Percentiles rank a stretch among this genome's conserved stretches.
Conservation (phyloP, 1,139 yeast species). For the Suhomyces kunorum region DNA sequence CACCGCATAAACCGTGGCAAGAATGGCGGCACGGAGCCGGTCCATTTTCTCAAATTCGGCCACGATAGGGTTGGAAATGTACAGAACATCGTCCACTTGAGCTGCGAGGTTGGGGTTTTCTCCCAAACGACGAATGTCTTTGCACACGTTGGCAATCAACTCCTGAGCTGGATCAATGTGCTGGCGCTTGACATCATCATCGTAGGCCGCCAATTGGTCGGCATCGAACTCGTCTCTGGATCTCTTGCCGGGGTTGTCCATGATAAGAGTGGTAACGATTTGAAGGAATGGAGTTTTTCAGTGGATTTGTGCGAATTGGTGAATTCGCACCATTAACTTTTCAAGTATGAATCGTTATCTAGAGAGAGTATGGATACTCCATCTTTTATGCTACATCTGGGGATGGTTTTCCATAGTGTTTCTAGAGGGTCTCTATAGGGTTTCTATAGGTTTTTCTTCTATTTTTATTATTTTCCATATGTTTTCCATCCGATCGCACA, state of each 20-base stretch:
- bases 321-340: no score
- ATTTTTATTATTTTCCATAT: no score
- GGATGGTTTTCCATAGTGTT: no score
- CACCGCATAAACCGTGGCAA: slow-evolving; percentile 67
- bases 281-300: no score
- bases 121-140: slow-evolving; percentile 66
- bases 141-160: slow-evolving; percentile 44
- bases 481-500: no score
- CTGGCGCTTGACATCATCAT: slow-evolving; percentile 34
- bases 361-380: no score
- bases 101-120: slow-evolving; percentile 54
- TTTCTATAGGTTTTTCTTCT: no score
- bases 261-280: slow-evolving; percentile 10
- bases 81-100: slow-evolving; percentile 66
- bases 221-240: slow-evolving; percentile 44
- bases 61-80: slow-evolving; percentile 64
- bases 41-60: slow-evolving; percentile 71
- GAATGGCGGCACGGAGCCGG: slow-evolving; percentile 57
- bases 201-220: slow-evolving; percentile 13
- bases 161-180: slow-evolving; percentile 47
- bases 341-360: no score
- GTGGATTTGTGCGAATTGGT: no score
- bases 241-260: slow-evolving; percentile 35
- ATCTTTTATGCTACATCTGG: no score
- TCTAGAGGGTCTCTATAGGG: no score